Percentiles rank a stretch among this genome's conserved stretches.
phyloP scores from a whole-genome alignment of 768 basidiomycete species.

The Mycena olivaceomarginata region DNA sequence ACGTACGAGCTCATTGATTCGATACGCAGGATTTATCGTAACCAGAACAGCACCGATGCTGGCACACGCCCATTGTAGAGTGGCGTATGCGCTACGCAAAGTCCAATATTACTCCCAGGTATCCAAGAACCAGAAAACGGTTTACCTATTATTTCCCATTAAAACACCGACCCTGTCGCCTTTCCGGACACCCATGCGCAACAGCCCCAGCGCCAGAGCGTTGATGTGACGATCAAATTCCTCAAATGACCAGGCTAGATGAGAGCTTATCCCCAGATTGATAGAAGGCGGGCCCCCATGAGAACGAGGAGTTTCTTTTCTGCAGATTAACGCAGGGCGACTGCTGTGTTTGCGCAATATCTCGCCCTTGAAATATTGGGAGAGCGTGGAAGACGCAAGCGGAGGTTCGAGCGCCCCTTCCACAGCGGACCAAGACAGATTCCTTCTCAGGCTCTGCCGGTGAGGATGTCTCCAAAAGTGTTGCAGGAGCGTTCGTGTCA shows the following conservation, averaged over 20 bases:
- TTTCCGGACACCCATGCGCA: conserved; percentile 80
- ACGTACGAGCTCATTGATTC: conserved; percentile 80
- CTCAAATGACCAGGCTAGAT: conserved; percentile 84
- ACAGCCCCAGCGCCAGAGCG: conserved; percentile 82
- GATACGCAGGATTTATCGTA: conserved; percentile 90
- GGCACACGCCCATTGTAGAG: conserved; percentile 92
- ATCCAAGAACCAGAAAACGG: not conserved
- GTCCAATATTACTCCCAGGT: not conserved
- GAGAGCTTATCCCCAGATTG: conserved; percentile 67
- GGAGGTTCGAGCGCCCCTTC: conserved; percentile 75
- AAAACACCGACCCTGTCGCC: conserved; percentile 88
- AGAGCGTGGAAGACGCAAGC: conserved; percentile 72
- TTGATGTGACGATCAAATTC: conserved; percentile 82
- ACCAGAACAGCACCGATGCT: conserved; percentile 89
- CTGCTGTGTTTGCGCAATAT: conserved; percentile 69
- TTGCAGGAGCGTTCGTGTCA: conserved; percentile 1
- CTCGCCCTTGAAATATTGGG: conserved; percentile 76
- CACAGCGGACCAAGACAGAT: conserved; percentile 67
- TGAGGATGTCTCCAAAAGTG: not conserved
- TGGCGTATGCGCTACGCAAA: conserved; percentile 79
- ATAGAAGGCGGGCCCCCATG: conserved; percentile 77
- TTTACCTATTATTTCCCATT: conserved; percentile 91
- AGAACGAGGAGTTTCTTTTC: conserved; percentile 71
- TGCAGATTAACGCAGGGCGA: conserved; percentile 80
- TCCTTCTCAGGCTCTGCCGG: not conserved